phyloP scores from a whole-genome alignment of 306 rosid species.

The Dalbergia oliveri region DNA sequence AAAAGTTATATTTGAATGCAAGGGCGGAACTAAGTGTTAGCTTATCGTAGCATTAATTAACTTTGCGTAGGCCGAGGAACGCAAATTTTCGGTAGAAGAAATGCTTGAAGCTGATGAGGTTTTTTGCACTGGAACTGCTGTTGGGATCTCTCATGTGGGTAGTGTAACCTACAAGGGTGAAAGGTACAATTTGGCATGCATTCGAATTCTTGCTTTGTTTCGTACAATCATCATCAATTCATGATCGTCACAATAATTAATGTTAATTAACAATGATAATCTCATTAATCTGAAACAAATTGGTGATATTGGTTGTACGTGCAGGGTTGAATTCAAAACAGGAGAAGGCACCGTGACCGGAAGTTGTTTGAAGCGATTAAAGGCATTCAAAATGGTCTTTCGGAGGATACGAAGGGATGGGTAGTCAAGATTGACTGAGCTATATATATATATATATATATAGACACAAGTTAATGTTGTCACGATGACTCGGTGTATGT shows the following conservation, averaged over 20 bases:
- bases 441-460: neutral
- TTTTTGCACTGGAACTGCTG: conserved; percentile 72
- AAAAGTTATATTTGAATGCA: too few species aligned
- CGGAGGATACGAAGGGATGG: conserved; percentile 47
- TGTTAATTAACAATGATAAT: too few species aligned
- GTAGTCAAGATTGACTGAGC: conserved; percentile 38
- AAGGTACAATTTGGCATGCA: conserved; percentile 35
- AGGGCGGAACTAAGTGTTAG: too few species aligned
- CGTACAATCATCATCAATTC: too few species aligned
- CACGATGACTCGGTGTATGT: too few species aligned
- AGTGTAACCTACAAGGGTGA: conserved; percentile 47
- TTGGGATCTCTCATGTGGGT: conserved; percentile 46
- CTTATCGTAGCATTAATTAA: neutral
- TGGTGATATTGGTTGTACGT: neutral
- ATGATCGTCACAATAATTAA: too few species aligned
- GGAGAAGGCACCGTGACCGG: conserved; percentile 18
- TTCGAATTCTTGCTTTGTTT: too few species aligned
- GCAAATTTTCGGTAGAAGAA: conserved; percentile 54
- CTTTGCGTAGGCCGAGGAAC: conserved; percentile 50
- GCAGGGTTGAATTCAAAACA: conserved; percentile 48
- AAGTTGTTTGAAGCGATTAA: conserved; percentile 38
- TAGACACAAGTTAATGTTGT: too few species aligned
- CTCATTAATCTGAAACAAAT: neutral
- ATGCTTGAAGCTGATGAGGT: conserved; percentile 61
- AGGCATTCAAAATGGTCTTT: conserved; percentile 46